phyloP scores from a whole-genome alignment of 805 yeast species.

The Spathaspora arborariae region DNA sequence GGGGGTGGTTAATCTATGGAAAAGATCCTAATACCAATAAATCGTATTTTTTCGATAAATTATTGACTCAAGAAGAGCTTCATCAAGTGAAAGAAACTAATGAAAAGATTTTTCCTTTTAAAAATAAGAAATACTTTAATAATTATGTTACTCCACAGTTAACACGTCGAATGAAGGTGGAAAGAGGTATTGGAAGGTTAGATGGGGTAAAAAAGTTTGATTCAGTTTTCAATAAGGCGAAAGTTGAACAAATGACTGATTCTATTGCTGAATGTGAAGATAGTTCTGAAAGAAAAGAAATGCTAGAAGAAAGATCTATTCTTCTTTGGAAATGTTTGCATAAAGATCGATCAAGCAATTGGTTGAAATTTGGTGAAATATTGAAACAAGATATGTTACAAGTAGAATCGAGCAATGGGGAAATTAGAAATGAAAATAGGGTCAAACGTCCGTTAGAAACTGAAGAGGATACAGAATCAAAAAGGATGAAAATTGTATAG shows the following conservation, averaged over 20 bases:
- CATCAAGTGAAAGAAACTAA: slow-evolving; percentile 14
- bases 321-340: slow-evolving; percentile 32
- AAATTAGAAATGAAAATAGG: slow-evolving; percentile 2
- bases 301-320: slow-evolving; percentile 24
- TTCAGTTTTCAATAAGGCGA: slow-evolving; percentile 7
- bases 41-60: slow-evolving; percentile 22
- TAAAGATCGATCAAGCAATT: slow-evolving; percentile 15
- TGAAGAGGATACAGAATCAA: neutral
- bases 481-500: slow-evolving; percentile 7
- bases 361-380: slow-evolving; percentile 24
- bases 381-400: slow-evolving; percentile 7
- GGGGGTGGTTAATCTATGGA: slow-evolving; percentile 38
- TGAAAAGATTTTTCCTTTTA: slow-evolving; percentile 21
- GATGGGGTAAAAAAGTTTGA: slow-evolving; percentile 5
- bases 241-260: slow-evolving; percentile 11
- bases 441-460: slow-evolving; percentile 2
- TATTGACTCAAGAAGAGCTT: slow-evolving; percentile 20
- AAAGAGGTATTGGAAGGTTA: slow-evolving; percentile 27
- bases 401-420: slow-evolving; percentile 2
- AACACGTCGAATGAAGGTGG: slow-evolving; percentile 34
- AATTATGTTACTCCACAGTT: slow-evolving; percentile 40
- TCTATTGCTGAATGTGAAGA: slow-evolving; percentile 3
- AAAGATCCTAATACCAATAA: slow-evolving; percentile 29
- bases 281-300: slow-evolving; percentile 6
- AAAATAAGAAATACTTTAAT: slow-evolving; percentile 36